Percentiles rank a stretch among this genome's conserved stretches.
These are phyloP conservation scores for Paraurostyla sp. DNA, from an alignment of 73 alveolate species.

Conservation along the genomic window DNA sequence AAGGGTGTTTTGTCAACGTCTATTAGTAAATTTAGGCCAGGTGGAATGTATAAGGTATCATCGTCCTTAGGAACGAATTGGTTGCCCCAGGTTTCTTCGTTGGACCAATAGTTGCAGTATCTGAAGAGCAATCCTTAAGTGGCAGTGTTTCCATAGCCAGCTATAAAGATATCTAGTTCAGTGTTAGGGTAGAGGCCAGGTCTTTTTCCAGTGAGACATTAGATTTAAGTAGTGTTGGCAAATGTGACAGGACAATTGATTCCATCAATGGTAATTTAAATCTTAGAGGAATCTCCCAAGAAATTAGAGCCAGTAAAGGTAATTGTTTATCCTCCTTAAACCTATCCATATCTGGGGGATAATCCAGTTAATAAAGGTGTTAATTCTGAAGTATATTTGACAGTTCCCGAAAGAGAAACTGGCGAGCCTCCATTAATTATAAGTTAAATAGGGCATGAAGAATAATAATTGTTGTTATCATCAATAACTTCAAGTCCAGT, in stretches of 20 bases:
- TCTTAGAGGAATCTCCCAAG: conserved; percentile 38
- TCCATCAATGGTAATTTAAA: conserved; percentile 76
- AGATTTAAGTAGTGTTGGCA: conserved; percentile 38
- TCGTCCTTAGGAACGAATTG: conserved; percentile 64
- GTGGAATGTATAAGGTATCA: conserved; percentile 59
- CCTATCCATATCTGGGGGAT: conserved; percentile 65
- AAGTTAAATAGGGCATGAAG: not conserved
- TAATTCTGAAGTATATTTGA: conserved; percentile 33
- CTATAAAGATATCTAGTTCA: not conserved
- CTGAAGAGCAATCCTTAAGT: conserved; percentile 22
- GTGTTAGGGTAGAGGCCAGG: conserved; percentile 59
- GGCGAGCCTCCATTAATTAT: not conserved
- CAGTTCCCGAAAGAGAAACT: conserved; percentile 6
- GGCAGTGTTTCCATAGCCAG: conserved; percentile 57
- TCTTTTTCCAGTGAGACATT: conserved; percentile 61
- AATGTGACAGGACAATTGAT: conserved; percentile 43
- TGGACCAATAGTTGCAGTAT: conserved; percentile 66
- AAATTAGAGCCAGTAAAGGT: conserved; percentile 72
- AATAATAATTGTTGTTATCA: not conserved
- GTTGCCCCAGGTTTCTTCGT: conserved; percentile 71
- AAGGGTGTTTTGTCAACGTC: conserved; percentile 73
- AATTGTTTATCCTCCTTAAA: conserved; percentile 70
- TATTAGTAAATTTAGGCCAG: conserved; percentile 64
- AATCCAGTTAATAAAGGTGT: conserved; percentile 62
- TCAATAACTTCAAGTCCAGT: conserved; percentile 40